These are phyloP conservation scores for Miscanthus lutarioriparius DNA, from an alignment of 176 grass and related monocot genomes.

Conservation along the genomic window DNA sequence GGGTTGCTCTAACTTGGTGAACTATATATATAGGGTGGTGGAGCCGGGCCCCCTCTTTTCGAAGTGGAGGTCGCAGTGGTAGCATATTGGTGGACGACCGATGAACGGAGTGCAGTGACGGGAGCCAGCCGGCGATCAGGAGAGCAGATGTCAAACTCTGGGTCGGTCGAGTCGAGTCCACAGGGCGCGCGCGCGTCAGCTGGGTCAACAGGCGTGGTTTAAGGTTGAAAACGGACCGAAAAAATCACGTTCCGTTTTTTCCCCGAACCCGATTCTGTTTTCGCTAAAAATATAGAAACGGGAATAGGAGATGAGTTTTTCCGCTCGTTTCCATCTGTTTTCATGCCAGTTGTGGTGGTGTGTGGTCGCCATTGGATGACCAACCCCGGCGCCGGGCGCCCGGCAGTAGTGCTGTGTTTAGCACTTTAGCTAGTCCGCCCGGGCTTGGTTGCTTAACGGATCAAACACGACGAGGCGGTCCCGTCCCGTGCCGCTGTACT, in stretches of 20 bases:
- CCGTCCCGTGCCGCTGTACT: too few relatives aligned
- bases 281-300: too few relatives aligned
- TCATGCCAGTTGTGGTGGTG: not conserved
- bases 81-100: conserved; percentile 20
- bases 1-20: not conserved
- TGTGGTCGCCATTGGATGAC: not conserved
- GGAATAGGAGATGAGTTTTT: too few relatives aligned
- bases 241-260: too few relatives aligned
- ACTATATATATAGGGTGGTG: not conserved
- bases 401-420: not conserved
- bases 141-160: not conserved
- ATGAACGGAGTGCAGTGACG: not conserved
- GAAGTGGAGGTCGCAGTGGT: not conserved
- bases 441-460: not conserved
- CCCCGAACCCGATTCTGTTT: too few relatives aligned
- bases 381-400: not conserved
- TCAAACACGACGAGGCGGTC: conserved; percentile 25
- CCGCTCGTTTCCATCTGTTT: too few relatives aligned
- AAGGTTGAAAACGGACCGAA: too few relatives aligned
- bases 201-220: not conserved
- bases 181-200: not conserved
- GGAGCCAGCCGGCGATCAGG: not conserved
- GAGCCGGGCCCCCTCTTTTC: not conserved
- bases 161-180: too few relatives aligned
- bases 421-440: not conserved